Conservation (phyloP, 2,329 filamentous ascomycete genomes). For the Penicillium thymicola region DNA sequence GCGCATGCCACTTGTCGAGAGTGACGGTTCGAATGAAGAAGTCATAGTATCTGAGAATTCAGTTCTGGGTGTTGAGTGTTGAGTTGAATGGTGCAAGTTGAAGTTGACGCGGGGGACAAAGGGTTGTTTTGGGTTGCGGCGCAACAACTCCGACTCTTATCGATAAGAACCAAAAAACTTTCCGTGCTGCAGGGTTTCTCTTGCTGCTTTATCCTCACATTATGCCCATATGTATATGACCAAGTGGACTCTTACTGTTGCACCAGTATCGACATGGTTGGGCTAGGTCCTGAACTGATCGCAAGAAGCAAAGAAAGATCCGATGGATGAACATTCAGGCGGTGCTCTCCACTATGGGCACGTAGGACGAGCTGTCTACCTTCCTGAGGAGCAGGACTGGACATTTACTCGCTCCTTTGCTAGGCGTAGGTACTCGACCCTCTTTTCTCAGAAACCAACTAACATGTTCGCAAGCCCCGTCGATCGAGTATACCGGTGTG, state of each 20-base stretch:
- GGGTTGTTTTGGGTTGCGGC: slow-evolving; percentile 28
- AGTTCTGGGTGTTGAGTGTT: background rate
- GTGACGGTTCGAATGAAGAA: slow-evolving; percentile 56
- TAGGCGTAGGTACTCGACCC: slow-evolving; percentile 21
- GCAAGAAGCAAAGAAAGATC: slow-evolving; percentile 42
- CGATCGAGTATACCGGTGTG: slow-evolving; percentile 32
- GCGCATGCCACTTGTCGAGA: slow-evolving; percentile 53
- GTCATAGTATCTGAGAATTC: slow-evolving; percentile 23
- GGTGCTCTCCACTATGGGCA: slow-evolving; percentile 58
- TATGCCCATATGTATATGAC: slow-evolving; percentile 4
- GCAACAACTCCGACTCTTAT: slow-evolving; percentile 27
- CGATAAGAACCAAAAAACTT: slow-evolving; percentile 25
- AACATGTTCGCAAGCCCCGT: slow-evolving; percentile 16
- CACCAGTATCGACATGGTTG: slow-evolving; percentile 30
- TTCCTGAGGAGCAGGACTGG: slow-evolving; percentile 49
- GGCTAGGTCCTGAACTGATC: slow-evolving; percentile 22
- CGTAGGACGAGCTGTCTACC: slow-evolving; percentile 52
- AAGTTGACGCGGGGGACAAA: background rate
- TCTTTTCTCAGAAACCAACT: background rate
- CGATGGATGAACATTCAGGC: slow-evolving; percentile 54
- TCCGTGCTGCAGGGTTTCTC: background rate
- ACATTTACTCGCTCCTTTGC: slow-evolving; percentile 42
- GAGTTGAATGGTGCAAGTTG: background rate
- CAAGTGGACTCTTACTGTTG: background rate
- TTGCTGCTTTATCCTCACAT: background rate